These are phyloP conservation scores for Yamadazyma friedrichii DNA, from an alignment of 1,139 yeast genomes.

Conservation along the genomic window DNA sequence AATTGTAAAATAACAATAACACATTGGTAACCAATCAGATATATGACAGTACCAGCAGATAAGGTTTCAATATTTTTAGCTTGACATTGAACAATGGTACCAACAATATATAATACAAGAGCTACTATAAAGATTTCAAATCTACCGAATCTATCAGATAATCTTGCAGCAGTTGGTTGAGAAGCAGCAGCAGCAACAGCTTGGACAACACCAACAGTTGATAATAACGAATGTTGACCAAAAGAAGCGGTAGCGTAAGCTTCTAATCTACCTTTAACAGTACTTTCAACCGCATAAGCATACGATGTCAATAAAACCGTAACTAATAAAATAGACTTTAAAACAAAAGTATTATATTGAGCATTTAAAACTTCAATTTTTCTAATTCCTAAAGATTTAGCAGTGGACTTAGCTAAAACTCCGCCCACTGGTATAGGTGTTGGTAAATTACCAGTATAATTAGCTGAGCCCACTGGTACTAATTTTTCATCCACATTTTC, in stretches of 20 bases:
- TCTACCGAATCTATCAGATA: constrained; percentile 72
- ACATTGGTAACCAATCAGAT: constrained; percentile 71
- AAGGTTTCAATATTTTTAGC: constrained; percentile 63
- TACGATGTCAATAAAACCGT: constrained; percentile 61
- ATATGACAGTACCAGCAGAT: constrained; percentile 73
- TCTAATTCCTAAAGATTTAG: constrained; percentile 37
- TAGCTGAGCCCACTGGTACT: neutral
- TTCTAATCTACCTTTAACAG: constrained; percentile 50
- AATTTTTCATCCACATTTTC: constrained; percentile 1
- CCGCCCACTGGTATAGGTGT: constrained; percentile 1
- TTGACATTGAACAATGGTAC: constrained; percentile 70
- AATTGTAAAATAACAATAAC: constrained; percentile 54
- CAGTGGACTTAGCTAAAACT: constrained; percentile 15
- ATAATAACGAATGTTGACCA: constrained; percentile 54
- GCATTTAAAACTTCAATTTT: constrained; percentile 41
- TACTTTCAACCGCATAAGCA: constrained; percentile 65
- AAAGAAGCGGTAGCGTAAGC: constrained; percentile 58
- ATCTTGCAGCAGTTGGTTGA: constrained; percentile 67
- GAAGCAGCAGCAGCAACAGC: constrained; percentile 71
- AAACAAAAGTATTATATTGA: constrained; percentile 24
- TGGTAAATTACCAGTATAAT: neutral
- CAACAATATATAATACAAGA: constrained; percentile 61
- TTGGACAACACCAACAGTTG: constrained; percentile 64
- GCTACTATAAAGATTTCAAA: constrained; percentile 53
- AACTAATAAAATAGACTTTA: constrained; percentile 40